Base-by-base conservation (phyloP, 768 basidiomycete species). In the Guyanaporus albipodus region DNA sequence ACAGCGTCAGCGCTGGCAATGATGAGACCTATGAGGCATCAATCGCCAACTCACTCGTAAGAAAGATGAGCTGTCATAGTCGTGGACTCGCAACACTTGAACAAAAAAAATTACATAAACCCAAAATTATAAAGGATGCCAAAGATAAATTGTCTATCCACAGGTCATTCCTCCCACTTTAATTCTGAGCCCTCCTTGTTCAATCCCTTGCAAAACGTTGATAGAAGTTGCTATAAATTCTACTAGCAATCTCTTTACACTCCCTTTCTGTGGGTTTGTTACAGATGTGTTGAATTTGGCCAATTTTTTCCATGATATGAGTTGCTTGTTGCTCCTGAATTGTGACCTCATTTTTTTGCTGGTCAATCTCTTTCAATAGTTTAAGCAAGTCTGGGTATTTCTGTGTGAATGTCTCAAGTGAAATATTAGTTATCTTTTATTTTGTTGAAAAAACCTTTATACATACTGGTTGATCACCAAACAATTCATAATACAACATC, bases 201-300 rank as follows among this genome's bases (percentile, higher is more conserved):
- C n/a, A n/a, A n/a, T n/a, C n/a, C n/a, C n/a, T 1, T 12, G 0
- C 7, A 27, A 55, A 56, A 19, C 64, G 62, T 24, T 68, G 64
- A 3, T 22, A 22, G 21, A 66, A 49, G 38, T 66, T 56, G 11
- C 53, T 43, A 18, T 62, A 26, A 24, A 66, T 56, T 15, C 23
- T 18, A 2, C 15, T 6, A 24, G 39, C 55, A 35, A 68, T 18
- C 7, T 4, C 37, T 2, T 43, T 33, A 7, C 44, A 38, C n/a
- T 64, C 21, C 12, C 9, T 0, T 4, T 59, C 59, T n/a, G 18
- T 33, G 15, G 8, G 4, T 1, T 17, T 3, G 6, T 36, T 10
- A 14, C 24, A 27, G 24, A 10, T 8, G 0, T 6, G 11, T 15
- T 8, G 32, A 14, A 60, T 29, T 12, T 15, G n/a, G 0, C 1